Base-by-base conservation (phyloP, 805 yeast species). In the Candida ponderosae region DNA sequence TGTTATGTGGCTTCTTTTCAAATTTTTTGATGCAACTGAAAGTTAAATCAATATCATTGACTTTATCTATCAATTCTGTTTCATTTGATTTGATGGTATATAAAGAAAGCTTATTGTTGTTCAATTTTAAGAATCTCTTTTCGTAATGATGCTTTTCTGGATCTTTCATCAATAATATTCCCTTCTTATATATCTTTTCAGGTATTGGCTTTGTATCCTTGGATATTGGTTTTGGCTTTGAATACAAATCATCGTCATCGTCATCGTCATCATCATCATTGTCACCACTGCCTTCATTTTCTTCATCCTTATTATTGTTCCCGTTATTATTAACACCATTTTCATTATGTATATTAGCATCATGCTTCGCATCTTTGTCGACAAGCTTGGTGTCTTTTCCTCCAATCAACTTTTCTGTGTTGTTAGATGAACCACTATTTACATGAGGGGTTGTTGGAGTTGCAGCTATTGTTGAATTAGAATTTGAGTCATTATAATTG, bases 1-100 rank as follows among this genome's bases (percentile, higher is more conserved):
- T 13, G 5, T 24, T 24, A 24, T 20, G 34, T 39, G 18, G n/a
- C n/a, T n/a, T 42, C 46, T 32, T 42, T 41, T 37, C 62, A 38
- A 20, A 68, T 56, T 48, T 62, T 62, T 65, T 84, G 44, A 68
- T 78, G 36, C 74, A 73, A 4, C 90, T 77, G 42, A 82, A 67
- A 2, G 86, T 78, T 30, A 87, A 56, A 41, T 82, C 84, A 13
- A 87, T 73, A 24, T 24, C 27, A 24, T 11, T 11, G 5, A 24
- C n/a, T 13, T 24, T 24, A 11, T 24, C 27, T 24, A 11, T 24
- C 13, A 24, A 24, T 24, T 24, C 27, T 13, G 4, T 24, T 6
- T 24, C 27, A 24, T 24, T 24, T 24, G 27, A 24, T 24, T 24
- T 24, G 5, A 24, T 6, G 9, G 27, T 6, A 24, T 24, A 24